Percentiles rank a stretch among this genome's conserved stretches.
phyloP scores from a whole-genome alignment of 2,329 filamentous ascomycete species.

The Colletotrichum sp. region DNA sequence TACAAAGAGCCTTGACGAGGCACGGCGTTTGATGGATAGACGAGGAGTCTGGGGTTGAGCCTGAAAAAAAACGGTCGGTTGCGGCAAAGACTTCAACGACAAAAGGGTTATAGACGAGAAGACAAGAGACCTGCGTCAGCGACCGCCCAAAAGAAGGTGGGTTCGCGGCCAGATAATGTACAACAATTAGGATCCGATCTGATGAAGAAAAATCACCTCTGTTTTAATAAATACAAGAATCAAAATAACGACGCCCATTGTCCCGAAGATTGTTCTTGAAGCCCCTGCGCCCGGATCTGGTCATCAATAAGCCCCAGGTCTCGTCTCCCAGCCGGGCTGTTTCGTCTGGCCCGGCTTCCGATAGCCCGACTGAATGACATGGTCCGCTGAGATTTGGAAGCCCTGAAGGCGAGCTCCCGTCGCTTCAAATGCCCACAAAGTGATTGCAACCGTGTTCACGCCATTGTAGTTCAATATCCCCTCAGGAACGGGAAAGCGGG shows the following conservation, averaged over 20 bases:
- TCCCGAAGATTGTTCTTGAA: not conserved
- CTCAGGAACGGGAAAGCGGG: slow-evolving; percentile 69
- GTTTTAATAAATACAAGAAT: slow-evolving; percentile 9
- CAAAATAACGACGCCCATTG: not conserved
- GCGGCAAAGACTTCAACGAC: not conserved
- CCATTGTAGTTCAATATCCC: slow-evolving; percentile 72
- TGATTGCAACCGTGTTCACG: slow-evolving; percentile 67
- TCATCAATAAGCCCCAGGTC: slow-evolving; percentile 49
- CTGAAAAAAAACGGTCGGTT: slow-evolving; percentile 40
- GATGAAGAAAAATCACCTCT: slow-evolving; percentile 17
- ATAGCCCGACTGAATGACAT: slow-evolving; percentile 36
- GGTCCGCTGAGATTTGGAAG: not conserved
- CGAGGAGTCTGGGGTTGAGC: slow-evolving; percentile 4
- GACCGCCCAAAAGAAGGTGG: not conserved
- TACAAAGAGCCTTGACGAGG: slow-evolving; percentile 1
- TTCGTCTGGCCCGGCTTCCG: slow-evolving; percentile 42
- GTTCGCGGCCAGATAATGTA: slow-evolving; percentile 11
- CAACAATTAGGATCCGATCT: slow-evolving; percentile 11
- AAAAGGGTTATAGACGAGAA: not conserved
- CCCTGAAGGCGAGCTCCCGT: slow-evolving; percentile 46
- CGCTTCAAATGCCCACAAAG: slow-evolving; percentile 66
- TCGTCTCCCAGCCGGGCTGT: slow-evolving; percentile 44
- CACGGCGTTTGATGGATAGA: slow-evolving; percentile 25
- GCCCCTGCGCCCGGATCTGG: not conserved
- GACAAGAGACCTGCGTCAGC: not conserved